Evolutionary conservation across 805 yeast genomes (phyloP), one percentile per base, ranked within the genome.

Genomic region (Saccharomyces eubayanus): DNA sequence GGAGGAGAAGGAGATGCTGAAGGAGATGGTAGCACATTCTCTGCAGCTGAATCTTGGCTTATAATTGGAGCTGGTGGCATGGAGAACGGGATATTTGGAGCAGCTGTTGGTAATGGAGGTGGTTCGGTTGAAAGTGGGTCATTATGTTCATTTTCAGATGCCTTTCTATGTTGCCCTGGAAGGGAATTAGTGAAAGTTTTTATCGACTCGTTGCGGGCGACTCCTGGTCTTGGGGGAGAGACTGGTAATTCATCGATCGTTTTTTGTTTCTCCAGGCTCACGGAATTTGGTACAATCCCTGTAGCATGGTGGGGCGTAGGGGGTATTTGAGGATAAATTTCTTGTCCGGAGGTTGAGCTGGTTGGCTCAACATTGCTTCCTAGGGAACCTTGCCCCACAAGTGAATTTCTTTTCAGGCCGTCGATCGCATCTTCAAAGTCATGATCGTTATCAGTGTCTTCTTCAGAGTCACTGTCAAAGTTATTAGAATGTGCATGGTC

Each of bases 1-100:
- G 61, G 61, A 11, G 65, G 62, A n/a, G 62, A 48, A 27, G 68
- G 62, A n/a, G 68, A 60, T 16, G 66, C 50, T 30, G 50, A 16
- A 20, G 9, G 48, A 10, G 14, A 21, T 46, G 48, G 48, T 21
- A 21, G 14, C n/a, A n/a, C 20, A 10, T 27, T 16, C 43, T 16
- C 43, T 16, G 11, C 2, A 36, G 9, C 12, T 8, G 43, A 36
- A 8, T 2, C 24, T 24, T 16, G 21, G 9, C 43, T 36, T 10
- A 36, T 1, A 36, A 36, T 16, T 16, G 51, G 47, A 43, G 31
- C 47, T 29, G 29, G 43, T 30, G 52, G 45, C 31, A 21, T 10
- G 2, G 43, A 16, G 6, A 9, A 8, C 2, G 43, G 5, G 10
- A 36, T 16, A 36, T 36, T 16, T 46, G 48, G 48, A 50, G 41